These are phyloP conservation scores for Iris pallida DNA, from an alignment of 116 monocot species.

Conservation along the genomic window DNA sequence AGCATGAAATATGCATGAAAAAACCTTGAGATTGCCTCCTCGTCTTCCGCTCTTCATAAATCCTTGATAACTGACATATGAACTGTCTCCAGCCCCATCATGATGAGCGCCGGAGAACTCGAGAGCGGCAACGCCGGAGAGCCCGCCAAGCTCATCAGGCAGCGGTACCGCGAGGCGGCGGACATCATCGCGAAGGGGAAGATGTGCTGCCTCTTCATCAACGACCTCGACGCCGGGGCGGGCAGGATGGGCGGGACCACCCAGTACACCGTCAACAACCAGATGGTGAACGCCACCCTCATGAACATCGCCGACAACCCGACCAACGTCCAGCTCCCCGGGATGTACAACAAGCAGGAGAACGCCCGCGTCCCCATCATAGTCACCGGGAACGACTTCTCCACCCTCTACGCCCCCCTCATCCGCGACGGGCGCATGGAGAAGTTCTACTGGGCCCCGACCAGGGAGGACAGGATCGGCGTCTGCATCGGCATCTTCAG, in stretches of 20 bases:
- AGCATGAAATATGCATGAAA: too few relatives aligned
- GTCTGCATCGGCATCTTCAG: constrained; percentile 90
- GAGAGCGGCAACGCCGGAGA: constrained; percentile 98
- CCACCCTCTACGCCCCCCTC: constrained; percentile 90
- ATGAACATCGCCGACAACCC: constrained; percentile 99
- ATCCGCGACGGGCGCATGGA: constrained; percentile 99
- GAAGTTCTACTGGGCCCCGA: constrained; percentile 99
- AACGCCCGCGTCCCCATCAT: constrained; percentile 89
- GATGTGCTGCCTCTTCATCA: constrained; percentile 97
- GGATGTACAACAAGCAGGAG: constrained; percentile 99
- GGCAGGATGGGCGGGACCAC: constrained; percentile 93
- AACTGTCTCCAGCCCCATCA: constrained; percentile 69
- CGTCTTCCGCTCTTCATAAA: too few relatives aligned
- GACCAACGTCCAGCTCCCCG: constrained; percentile 93
- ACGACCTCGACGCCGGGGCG: constrained; percentile 96
- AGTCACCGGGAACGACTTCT: constrained; percentile 97
- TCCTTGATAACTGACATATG: not conserved
- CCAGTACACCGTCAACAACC: constrained; percentile 99
- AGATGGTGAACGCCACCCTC: constrained; percentile 98
- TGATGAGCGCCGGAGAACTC: constrained; percentile 99
- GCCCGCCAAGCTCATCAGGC: constrained; percentile 86
- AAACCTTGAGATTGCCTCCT: too few relatives aligned
- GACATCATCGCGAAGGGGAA: constrained; percentile 94
- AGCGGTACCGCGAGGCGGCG: constrained; percentile 86
- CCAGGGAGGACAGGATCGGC: constrained; percentile 83